Evolutionary conservation across 805 yeast genomes (phyloP).

Genomic region (Candida lessepsii): DNA sequence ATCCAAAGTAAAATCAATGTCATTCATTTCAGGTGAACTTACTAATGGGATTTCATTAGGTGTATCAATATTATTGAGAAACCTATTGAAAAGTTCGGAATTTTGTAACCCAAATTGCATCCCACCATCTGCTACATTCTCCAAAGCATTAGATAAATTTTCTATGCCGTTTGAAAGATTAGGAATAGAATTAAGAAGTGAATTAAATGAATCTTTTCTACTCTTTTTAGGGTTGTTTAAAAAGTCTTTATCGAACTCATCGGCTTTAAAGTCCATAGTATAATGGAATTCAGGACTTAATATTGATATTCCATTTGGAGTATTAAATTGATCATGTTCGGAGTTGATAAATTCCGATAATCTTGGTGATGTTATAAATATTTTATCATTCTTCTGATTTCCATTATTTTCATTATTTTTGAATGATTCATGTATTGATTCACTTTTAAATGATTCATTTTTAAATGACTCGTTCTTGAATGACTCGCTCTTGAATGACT

Average conservation of each 20-base stretch:
- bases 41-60: background rate
- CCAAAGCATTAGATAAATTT: conserved; percentile 24
- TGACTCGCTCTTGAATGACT: no score
- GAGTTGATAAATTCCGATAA: conserved; percentile 11
- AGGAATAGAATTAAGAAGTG: conserved; percentile 12
- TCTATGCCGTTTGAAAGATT: conserved; percentile 27
- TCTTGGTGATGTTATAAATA: conserved; percentile 2
- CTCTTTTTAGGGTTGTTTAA: background rate
- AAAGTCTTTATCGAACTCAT: background rate
- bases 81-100: conserved; percentile 27
- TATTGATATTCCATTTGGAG: background rate
- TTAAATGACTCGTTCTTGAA: no score
- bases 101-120: conserved; percentile 25
- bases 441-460: no score
- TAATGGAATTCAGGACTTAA: background rate
- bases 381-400: background rate
- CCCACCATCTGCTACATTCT: conserved; percentile 25
- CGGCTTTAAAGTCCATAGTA: background rate
- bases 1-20: conserved; percentile 41
- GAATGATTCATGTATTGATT: no score
- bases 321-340: background rate
- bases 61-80: conserved; percentile 14
- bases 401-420: background rate
- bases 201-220: conserved; percentile 6
- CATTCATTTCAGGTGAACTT: conserved; percentile 12